phyloP scores from a whole-genome alignment of 331 rosid species.

The Arachis monticola region DNA sequence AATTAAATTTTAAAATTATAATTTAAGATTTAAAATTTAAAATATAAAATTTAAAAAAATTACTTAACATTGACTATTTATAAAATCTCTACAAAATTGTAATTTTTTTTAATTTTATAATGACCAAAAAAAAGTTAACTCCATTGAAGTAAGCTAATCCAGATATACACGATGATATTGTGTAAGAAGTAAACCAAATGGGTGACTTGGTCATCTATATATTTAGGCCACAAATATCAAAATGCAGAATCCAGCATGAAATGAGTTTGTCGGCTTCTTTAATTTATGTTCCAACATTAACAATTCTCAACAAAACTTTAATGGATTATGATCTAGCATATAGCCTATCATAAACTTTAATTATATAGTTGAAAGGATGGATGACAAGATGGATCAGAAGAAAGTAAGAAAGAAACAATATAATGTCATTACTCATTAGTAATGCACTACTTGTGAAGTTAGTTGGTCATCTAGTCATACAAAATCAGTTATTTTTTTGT shows the following conservation, averaged over 20 bases:
- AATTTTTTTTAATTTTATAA: no score
- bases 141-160: not conserved
- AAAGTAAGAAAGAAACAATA: conserved; percentile 12
- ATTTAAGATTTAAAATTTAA: no score
- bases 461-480: conserved; percentile 28
- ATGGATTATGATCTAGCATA: conserved; percentile 50
- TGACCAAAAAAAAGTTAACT: not conserved
- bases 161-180: not conserved
- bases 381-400: conserved; percentile 53
- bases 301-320: conserved; percentile 44
- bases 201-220: conserved; percentile 36
- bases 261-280: conserved; percentile 84
- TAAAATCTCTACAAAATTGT: no score
- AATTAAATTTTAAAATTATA: no score
- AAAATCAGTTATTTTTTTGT: conserved; percentile 37
- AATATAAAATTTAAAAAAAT: no score
- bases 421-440: conserved; percentile 27
- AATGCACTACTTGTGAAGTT: conserved; percentile 31
- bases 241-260: conserved; percentile 50
- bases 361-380: conserved; percentile 36
- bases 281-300: conserved; percentile 59
- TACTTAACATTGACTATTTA: no score
- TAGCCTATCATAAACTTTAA: conserved; percentile 56
- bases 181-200: conserved; percentile 26
- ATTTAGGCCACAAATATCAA: conserved; percentile 65